Conservation (phyloP, 2,329 filamentous ascomycete genomes). For the Aspergillus japonicus region DNA sequence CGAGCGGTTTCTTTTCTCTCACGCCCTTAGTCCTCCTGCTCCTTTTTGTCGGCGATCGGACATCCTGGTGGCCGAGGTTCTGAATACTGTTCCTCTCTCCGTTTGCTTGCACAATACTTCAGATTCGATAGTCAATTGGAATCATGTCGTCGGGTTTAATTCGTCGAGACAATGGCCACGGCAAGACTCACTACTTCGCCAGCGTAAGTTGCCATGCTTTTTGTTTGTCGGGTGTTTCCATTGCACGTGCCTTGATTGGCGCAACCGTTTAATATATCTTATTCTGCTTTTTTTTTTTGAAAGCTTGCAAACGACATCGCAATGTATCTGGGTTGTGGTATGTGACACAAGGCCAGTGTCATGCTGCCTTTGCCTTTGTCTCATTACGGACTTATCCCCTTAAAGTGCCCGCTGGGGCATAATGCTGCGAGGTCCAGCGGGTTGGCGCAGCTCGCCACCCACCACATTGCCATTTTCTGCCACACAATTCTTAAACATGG, state of each 20-base stretch:
- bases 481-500: background rate
- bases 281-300: background rate
- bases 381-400: background rate
- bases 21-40: conserved; percentile 7
- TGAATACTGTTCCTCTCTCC: conserved; percentile 2
- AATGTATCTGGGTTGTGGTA: background rate
- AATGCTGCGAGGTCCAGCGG: background rate
- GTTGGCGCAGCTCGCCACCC: background rate
- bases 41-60: conserved; percentile 8
- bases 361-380: background rate
- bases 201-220: conserved; percentile 29
- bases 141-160: conserved; percentile 32
- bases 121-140: background rate
- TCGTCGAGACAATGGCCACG: conserved; percentile 31
- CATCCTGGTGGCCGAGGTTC: conserved; percentile 22
- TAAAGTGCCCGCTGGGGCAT: background rate
- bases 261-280: background rate
- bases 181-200: conserved; percentile 34
- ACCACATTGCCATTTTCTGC: background rate
- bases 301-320: background rate
- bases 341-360: background rate
- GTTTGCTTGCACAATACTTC: conserved; percentile 1
- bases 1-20: background rate
- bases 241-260: background rate
- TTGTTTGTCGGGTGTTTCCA: background rate